phyloP scores from a whole-genome alignment of 257 asterid species.

The Vinca minor region DNA sequence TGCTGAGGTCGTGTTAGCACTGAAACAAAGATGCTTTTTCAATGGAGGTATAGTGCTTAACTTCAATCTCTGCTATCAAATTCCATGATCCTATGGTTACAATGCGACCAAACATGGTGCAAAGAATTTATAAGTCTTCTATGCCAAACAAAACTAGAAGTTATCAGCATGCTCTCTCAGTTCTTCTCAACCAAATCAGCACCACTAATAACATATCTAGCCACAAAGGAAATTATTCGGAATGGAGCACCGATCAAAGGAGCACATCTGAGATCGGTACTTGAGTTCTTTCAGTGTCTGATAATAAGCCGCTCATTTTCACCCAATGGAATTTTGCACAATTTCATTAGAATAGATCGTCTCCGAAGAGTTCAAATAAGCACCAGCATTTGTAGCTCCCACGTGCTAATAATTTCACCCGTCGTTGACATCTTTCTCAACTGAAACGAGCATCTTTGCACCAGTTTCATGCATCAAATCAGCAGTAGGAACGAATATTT shows the following conservation, averaged over 20 bases:
- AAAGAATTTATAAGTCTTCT: neutral
- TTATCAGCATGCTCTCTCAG: constrained; percentile 16
- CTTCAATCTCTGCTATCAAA: no score
- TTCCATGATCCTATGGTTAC: no score
- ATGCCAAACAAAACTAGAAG: neutral
- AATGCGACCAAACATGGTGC: neutral
- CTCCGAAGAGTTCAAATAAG: constrained; percentile 27
- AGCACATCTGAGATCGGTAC: constrained; percentile 58
- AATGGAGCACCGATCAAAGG: constrained; percentile 96
- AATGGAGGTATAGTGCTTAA: no score
- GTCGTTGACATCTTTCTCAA: constrained; percentile 26
- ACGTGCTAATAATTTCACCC: constrained; percentile 24
- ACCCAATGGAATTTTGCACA: constrained; percentile 69
- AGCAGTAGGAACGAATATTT: constrained; percentile 15
- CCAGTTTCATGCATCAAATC: constrained; percentile 27
- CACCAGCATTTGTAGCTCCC: constrained; percentile 15
- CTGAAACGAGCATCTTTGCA: constrained; percentile 25
- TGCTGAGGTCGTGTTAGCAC: no score
- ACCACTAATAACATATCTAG: constrained; percentile 94
- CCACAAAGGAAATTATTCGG: constrained; percentile 78
- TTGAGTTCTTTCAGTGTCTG: constrained; percentile 26
- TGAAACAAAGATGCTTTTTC: no score
- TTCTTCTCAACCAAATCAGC: constrained; percentile 71
- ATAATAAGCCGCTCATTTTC: constrained; percentile 33
- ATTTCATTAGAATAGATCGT: constrained; percentile 59